Evolutionary conservation across 1,139 yeast genomes (phyloP).

Genomic region (Suhomyces yuchorum): DNA sequence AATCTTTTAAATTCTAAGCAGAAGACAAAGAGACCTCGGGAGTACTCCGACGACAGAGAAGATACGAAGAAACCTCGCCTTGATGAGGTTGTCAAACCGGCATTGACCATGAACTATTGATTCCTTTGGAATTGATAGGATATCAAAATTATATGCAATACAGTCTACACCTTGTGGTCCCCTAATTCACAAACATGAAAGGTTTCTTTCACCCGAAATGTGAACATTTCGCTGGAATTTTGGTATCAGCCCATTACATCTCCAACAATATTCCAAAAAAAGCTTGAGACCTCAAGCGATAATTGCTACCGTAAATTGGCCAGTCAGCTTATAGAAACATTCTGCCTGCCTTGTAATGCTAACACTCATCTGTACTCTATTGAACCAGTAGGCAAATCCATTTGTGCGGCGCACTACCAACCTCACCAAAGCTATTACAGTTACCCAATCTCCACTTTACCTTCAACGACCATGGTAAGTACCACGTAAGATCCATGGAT

Average conservation of each 20-base stretch:
- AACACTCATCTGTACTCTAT: no score
- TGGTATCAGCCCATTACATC: no score
- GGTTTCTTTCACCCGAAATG: no score
- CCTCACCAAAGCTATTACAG: neutral
- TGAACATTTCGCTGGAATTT: no score
- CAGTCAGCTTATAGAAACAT: no score
- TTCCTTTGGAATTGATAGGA: neutral
- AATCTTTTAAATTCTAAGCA: slow-evolving; percentile 9
- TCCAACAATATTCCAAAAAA: no score
- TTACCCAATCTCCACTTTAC: neutral
- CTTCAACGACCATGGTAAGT: slow-evolving; percentile 1
- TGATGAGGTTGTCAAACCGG: slow-evolving; percentile 4
- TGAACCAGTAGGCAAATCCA: neutral
- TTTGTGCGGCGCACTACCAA: slow-evolving; percentile 1
- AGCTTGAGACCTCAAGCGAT: no score
- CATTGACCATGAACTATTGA: slow-evolving; percentile 11
- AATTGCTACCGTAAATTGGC: no score
- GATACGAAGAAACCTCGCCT: slow-evolving; percentile 6
- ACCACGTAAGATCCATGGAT: neutral
- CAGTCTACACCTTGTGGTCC: no score
- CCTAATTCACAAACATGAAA: no score
- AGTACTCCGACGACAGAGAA: slow-evolving; percentile 4
- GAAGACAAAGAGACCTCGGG: slow-evolving; percentile 14
- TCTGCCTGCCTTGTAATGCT: no score
- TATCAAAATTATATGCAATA: no score